Percentiles rank a stretch among this genome's conserved stretches.
Conservation (phyloP, 805 yeast species). For the Metschnikowia arizonensis region DNA sequence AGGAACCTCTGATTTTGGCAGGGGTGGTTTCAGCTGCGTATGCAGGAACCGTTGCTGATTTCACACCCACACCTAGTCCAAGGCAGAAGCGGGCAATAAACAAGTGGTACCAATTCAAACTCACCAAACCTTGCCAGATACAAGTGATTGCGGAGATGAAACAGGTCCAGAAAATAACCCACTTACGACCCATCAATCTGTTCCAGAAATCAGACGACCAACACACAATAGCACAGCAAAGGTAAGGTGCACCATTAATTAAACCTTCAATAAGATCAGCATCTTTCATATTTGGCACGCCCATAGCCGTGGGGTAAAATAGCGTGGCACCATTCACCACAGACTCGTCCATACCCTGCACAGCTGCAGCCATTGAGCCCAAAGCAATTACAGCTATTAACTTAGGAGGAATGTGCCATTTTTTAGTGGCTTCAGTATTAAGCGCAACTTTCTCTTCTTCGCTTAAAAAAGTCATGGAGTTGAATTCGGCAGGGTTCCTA, state of each 20-base stretch:
- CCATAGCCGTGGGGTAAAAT: slow-evolving; percentile 53
- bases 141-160: slow-evolving; percentile 55
- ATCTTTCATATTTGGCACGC: slow-evolving; percentile 38
- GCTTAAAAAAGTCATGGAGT: slow-evolving; percentile 49
- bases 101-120: slow-evolving; percentile 53
- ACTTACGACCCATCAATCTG: slow-evolving; percentile 52
- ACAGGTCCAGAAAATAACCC: slow-evolving; percentile 59
- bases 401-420: slow-evolving; percentile 43
- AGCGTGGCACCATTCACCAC: slow-evolving; percentile 65
- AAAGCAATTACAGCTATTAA: slow-evolving; percentile 52
- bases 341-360: slow-evolving; percentile 75
- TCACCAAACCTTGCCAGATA: slow-evolving; percentile 64
- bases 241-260: slow-evolving; percentile 62
- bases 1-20: slow-evolving; percentile 54
- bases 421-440: slow-evolving; percentile 43
- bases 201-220: slow-evolving; percentile 58
- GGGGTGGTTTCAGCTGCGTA: slow-evolving; percentile 37
- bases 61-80: slow-evolving; percentile 65
- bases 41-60: slow-evolving; percentile 66
- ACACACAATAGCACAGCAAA: slow-evolving; percentile 57
- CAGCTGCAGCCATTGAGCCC: slow-evolving; percentile 66
- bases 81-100: slow-evolving; percentile 55
- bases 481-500: slow-evolving; percentile 52
- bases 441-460: slow-evolving; percentile 46
- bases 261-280: slow-evolving; percentile 59